Percentiles rank a stretch among this genome's conserved stretches.
Conservation (phyloP, 1,139 yeast genomes). For the Magnusiomyces fungicola region DNA sequence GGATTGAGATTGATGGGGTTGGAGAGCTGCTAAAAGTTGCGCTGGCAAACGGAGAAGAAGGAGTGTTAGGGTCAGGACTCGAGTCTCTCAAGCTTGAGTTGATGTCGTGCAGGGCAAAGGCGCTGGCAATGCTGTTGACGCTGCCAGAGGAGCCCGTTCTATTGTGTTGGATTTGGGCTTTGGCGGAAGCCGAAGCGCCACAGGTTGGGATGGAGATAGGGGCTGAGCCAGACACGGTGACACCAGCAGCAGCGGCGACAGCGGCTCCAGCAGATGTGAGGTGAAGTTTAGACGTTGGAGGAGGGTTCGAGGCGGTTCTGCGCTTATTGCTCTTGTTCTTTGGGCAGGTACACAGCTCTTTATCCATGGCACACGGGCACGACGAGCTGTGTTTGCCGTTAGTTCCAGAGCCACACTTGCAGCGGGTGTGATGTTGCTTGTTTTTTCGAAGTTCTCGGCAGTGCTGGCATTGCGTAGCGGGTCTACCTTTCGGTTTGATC, state of each 20-base stretch:
- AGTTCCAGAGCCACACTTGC: constrained; percentile 58
- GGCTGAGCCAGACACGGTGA: background rate
- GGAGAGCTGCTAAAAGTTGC: no score
- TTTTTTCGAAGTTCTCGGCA: constrained; percentile 74
- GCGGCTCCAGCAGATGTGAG: constrained; percentile 3
- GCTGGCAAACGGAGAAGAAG: no score
- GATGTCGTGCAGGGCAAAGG: constrained; percentile 1
- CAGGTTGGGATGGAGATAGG: constrained; percentile 3
- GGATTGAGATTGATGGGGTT: constrained; percentile 6
- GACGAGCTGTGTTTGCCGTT: constrained; percentile 42
- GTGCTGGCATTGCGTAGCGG: constrained; percentile 84
- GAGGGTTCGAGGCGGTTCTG: constrained; percentile 7
- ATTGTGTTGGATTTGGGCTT: background rate
- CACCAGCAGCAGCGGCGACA: constrained; percentile 1
- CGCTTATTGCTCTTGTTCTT: constrained; percentile 24
- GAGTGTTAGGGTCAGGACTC: no score
- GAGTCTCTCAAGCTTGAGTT: background rate
- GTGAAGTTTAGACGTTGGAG: background rate
- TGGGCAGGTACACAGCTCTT: constrained; percentile 53
- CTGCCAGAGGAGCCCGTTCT: constrained; percentile 1
- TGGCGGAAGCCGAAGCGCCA: constrained; percentile 6
- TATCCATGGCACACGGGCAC: constrained; percentile 49
- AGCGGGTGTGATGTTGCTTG: constrained; percentile 61
- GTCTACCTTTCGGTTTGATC: constrained; percentile 95
- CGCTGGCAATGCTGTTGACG: background rate